These are phyloP conservation scores for Plectosphaerella sp. DNA, from an alignment of 2,329 filamentous ascomycete genomes.

Conservation along the genomic window DNA sequence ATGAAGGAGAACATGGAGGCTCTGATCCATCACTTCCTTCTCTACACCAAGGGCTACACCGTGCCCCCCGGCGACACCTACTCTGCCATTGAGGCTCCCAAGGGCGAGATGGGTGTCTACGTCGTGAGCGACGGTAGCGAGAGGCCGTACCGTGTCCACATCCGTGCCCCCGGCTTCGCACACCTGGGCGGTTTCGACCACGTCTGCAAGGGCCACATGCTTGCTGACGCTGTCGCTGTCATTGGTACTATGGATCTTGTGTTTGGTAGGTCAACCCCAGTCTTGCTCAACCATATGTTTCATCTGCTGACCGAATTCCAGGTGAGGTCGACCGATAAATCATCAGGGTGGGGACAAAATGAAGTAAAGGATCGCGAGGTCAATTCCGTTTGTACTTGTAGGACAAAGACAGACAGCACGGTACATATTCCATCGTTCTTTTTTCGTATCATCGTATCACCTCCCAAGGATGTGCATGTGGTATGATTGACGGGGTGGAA, in stretches of 20 bases:
- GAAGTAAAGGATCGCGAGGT: slow-evolving; percentile 8
- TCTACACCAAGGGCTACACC: slow-evolving; percentile 97
- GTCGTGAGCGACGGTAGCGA: slow-evolving; percentile 94
- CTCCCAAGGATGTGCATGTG: too few species aligned
- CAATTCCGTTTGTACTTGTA: slow-evolving; percentile 20
- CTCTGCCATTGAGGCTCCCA: slow-evolving; percentile 96
- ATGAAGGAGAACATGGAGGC: slow-evolving; percentile 99
- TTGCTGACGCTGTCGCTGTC: slow-evolving; percentile 94
- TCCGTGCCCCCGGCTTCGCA: slow-evolving; percentile 92
- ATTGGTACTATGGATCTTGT: slow-evolving; percentile 89
- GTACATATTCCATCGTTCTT: slow-evolving; percentile 16
- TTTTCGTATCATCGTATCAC: slow-evolving; percentile 4
- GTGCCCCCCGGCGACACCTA: slow-evolving; percentile 98
- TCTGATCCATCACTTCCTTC: slow-evolving; percentile 96
- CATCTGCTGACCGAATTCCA: slow-evolving; percentile 18
- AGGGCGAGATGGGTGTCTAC: slow-evolving; percentile 99
- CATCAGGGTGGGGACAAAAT: slow-evolving; percentile 6
- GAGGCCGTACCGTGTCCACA: slow-evolving; percentile 95
- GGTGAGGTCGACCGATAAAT: slow-evolving; percentile 58
- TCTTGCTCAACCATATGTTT: not conserved
- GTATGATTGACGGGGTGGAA: too few species aligned
- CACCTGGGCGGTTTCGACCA: slow-evolving; percentile 95
- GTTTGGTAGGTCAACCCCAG: slow-evolving; percentile 59
- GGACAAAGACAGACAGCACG: slow-evolving; percentile 14
- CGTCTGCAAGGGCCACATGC: slow-evolving; percentile 82